Evolutionary conservation across 352 stramenopile species (phyloP).

Genomic region (Phytophthora litchii): DNA sequence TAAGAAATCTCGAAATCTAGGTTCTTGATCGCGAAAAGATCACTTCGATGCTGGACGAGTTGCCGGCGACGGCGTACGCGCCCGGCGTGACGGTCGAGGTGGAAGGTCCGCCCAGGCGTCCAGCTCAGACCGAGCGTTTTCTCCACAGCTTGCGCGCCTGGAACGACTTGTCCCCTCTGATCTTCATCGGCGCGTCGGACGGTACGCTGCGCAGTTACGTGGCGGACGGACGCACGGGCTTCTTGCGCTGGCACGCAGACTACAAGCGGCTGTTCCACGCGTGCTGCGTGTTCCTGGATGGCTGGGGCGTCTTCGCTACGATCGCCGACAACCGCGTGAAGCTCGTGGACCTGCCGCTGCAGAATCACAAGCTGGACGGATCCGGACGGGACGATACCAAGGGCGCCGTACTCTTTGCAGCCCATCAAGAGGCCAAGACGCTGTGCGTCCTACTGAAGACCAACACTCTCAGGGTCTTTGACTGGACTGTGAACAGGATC

Average conservation of each 20-base stretch:
- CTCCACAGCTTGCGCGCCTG: conserved; percentile 47
- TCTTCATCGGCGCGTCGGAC: conserved; percentile 67
- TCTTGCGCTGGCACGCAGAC: conserved; percentile 55
- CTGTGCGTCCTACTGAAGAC: conserved; percentile 66
- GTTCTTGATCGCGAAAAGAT: too few species aligned
- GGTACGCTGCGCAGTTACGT: conserved; percentile 64
- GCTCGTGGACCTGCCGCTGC: conserved; percentile 66
- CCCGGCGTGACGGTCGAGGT: conserved; percentile 46
- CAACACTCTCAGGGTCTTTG: conserved; percentile 67
- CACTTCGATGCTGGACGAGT: conserved; percentile 6
- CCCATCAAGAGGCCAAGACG: conserved; percentile 59
- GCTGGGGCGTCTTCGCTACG: conserved; percentile 72
- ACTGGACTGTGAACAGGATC: conserved; percentile 67
- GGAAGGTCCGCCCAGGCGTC: conserved; percentile 64
- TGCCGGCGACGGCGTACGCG: conserved; percentile 41
- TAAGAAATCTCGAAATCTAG: too few species aligned
- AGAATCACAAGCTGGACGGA: conserved; percentile 46
- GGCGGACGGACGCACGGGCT: conserved; percentile 32
- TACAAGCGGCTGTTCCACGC: conserved; percentile 70
- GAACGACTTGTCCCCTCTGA: conserved; percentile 47
- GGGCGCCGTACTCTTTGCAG: conserved; percentile 53
- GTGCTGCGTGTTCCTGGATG: conserved; percentile 60
- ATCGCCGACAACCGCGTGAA: conserved; percentile 63
- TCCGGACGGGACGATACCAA: conserved; percentile 66
- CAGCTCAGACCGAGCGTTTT: conserved; percentile 53